These are phyloP conservation scores for Serendipita sp. DNA, from an alignment of 768 basidiomycete genomes.

Conservation along the genomic window DNA sequence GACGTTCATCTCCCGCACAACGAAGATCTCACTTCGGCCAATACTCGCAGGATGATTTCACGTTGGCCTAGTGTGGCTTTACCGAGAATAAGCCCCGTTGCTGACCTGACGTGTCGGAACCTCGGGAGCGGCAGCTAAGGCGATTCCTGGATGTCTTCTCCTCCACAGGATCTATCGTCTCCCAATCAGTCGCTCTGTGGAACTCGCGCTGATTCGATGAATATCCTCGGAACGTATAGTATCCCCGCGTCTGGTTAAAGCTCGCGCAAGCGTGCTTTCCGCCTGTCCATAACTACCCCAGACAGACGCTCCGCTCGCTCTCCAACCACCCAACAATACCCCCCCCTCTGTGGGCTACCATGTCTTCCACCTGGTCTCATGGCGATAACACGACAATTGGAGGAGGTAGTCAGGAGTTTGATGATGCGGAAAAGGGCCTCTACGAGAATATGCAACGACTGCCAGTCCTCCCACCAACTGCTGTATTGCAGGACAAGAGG, in stretches of 20 bases:
- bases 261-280: background rate
- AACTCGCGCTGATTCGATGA: background rate
- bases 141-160: constrained; percentile 1
- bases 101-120: background rate
- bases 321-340: background rate
- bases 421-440: constrained; percentile 5
- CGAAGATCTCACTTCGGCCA: background rate
- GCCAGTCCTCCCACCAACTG: background rate
- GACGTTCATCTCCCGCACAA: background rate
- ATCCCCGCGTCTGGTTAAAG: constrained; percentile 2
- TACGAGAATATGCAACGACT: constrained; percentile 6
- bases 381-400: background rate
- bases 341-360: background rate
- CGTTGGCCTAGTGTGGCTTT: background rate
- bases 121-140: background rate
- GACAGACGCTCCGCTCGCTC: background rate
- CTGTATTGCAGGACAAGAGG: background rate
- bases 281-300: background rate
- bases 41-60: background rate
- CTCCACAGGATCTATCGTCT: background rate
- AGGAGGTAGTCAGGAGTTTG: background rate
- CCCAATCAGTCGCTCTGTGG: background rate
- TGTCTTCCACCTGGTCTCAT: constrained; percentile 2
- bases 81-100: background rate
- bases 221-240: constrained; percentile 1